Evolutionary conservation across 768 basidiomycete species (phyloP).

Genomic region (Kwoniella bestiolae): DNA sequence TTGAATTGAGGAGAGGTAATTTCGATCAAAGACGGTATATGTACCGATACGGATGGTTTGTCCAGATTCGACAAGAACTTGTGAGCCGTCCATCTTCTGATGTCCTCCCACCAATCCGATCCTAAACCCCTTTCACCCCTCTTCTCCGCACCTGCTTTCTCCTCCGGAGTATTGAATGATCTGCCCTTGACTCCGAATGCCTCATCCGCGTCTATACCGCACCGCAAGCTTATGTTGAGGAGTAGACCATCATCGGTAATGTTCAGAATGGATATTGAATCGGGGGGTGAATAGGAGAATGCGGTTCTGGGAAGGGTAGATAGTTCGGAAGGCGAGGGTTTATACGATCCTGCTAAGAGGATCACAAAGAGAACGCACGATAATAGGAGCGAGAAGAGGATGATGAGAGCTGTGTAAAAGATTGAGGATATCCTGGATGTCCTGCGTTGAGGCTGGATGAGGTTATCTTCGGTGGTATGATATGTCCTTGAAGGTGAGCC

Average conservation of each 20-base stretch:
- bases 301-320: slow-evolving; percentile 38
- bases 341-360: slow-evolving; percentile 44
- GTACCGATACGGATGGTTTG: slow-evolving; percentile 21
- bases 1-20: slow-evolving; percentile 24
- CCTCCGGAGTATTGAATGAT: slow-evolving; percentile 16
- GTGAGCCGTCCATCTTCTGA: slow-evolving; percentile 39
- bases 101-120: slow-evolving; percentile 50
- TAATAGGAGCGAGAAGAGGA: slow-evolving; percentile 37
- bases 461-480: not conserved
- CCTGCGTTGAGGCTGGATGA: not conserved
- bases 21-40: slow-evolving; percentile 22
- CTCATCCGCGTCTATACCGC: slow-evolving; percentile 52
- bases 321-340: slow-evolving; percentile 41
- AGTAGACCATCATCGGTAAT: slow-evolving; percentile 48
- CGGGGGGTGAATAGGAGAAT: slow-evolving; percentile 45
- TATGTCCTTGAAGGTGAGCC: slow-evolving; percentile 15
- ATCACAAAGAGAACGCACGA: slow-evolving; percentile 37
- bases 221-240: slow-evolving; percentile 41
- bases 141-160: slow-evolving; percentile 17
- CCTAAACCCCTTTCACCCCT: slow-evolving; percentile 41
- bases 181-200: slow-evolving; percentile 41
- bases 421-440: slow-evolving; percentile 19
- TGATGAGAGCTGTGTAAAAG: slow-evolving; percentile 30
- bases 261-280: slow-evolving; percentile 47
- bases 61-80: slow-evolving; percentile 13